Evolutionary conservation across 208 protist species (phyloP).

Genomic region (Leishmania braziliensis): DNA sequence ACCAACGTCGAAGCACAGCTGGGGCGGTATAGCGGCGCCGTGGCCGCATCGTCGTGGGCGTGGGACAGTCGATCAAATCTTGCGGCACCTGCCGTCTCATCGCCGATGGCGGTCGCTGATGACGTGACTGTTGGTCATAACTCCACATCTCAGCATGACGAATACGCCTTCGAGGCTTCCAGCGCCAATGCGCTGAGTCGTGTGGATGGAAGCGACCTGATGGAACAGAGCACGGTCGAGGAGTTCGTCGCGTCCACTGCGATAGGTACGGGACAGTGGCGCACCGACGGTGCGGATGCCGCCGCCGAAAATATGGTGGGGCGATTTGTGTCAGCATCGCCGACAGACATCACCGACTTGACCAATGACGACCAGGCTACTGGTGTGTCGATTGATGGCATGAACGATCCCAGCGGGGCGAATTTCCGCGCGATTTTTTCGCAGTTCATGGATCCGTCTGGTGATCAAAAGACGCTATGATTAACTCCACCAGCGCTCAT

Average conservation of each 20-base stretch:
- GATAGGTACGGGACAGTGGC: slow-evolving; percentile 1
- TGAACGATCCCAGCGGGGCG: slow-evolving; percentile 19
- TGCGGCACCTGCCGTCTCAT: neutral
- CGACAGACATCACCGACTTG: neutral
- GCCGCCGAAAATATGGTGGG: slow-evolving; percentile 16
- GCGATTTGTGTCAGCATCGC: slow-evolving; percentile 26
- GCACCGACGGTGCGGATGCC: slow-evolving; percentile 12
- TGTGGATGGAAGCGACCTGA: slow-evolving; percentile 20
- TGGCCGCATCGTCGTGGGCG: slow-evolving; percentile 30
- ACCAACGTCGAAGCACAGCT: neutral
- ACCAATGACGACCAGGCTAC: slow-evolving; percentile 1
- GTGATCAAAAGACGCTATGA: neutral
- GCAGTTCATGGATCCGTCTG: slow-evolving; percentile 35
- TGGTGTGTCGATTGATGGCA: slow-evolving; percentile 17
- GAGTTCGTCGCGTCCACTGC: slow-evolving; percentile 29
- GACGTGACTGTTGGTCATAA: neutral
- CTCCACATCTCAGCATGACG: neutral
- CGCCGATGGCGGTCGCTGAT: no score
- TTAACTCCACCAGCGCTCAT: neutral
- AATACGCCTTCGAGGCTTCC: neutral
- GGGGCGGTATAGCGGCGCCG: slow-evolving; percentile 21
- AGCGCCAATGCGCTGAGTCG: slow-evolving; percentile 2
- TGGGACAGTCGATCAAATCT: slow-evolving; percentile 6
- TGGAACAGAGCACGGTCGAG: slow-evolving; percentile 19
- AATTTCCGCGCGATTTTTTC: slow-evolving; percentile 57